Percentiles rank a stretch among this genome's conserved stretches.
These are phyloP conservation scores for Pyracantha coccinea DNA, from an alignment of 331 rosid species.

Conservation along the genomic window DNA sequence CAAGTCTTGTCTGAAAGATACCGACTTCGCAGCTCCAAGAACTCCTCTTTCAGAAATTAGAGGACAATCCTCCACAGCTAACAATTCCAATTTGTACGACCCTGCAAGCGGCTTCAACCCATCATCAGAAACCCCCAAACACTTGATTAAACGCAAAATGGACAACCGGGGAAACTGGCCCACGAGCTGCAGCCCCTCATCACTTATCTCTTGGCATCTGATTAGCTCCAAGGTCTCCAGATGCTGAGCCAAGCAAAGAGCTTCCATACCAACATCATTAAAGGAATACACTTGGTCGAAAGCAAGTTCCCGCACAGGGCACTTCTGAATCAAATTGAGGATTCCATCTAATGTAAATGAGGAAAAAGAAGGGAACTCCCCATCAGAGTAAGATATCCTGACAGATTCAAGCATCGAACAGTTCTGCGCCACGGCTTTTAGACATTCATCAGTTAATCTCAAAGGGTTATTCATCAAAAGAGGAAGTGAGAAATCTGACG, in stretches of 20 bases:
- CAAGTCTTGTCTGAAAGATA: constrained; percentile 69
- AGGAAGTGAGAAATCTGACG: constrained; percentile 80
- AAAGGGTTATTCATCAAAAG: constrained; percentile 45
- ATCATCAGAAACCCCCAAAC: constrained; percentile 77
- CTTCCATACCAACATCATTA: constrained; percentile 78
- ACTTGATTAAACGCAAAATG: constrained; percentile 45
- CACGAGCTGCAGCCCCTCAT: constrained; percentile 81
- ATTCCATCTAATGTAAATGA: constrained; percentile 72
- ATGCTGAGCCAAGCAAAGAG: constrained; percentile 62
- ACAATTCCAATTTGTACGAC: constrained; percentile 51
- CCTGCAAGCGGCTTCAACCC: constrained; percentile 77
- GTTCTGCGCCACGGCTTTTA: constrained; percentile 60
- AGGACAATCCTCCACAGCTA: constrained; percentile 82
- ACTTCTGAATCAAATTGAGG: constrained; percentile 45
- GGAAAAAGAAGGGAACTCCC: constrained; percentile 80
- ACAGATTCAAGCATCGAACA: constrained; percentile 78
- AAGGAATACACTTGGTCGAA: constrained; percentile 86
- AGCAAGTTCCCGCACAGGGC: constrained; percentile 58
- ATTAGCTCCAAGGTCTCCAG: constrained; percentile 74
- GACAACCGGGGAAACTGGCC: constrained; percentile 52
- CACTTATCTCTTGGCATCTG: constrained; percentile 82
- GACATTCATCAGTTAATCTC: constrained; percentile 75
- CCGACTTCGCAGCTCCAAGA: constrained; percentile 60
- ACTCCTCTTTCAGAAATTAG: constrained; percentile 76
- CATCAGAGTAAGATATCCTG: constrained; percentile 68